A percentile compares a stretch with the other conserved stretches of the same genome.
These are phyloP conservation scores for Beauveria sp. DNA, from an alignment of 2,329 filamentous ascomycete species.

Conservation along the genomic window DNA sequence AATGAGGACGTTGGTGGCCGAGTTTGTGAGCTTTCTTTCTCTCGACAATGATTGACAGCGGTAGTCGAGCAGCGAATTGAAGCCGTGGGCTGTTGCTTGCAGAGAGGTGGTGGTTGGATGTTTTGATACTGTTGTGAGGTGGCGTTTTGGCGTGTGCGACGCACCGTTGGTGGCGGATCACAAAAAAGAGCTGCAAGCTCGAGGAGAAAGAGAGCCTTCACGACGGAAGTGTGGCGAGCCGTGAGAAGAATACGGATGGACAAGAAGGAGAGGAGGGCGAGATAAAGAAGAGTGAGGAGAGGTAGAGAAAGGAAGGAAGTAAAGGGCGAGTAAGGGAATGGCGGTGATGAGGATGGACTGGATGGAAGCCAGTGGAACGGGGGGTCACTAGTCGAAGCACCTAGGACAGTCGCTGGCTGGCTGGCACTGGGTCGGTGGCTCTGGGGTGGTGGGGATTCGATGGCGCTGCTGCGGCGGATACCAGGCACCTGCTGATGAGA, in stretches of 20 bases:
- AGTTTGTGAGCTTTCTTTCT: constrained; percentile 6
- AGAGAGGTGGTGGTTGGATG: not conserved
- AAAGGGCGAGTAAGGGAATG: constrained; percentile 11
- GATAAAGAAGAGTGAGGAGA: constrained; percentile 13
- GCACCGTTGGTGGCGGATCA: not conserved
- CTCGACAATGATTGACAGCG: constrained; percentile 4
- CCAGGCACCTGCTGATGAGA: not conserved
- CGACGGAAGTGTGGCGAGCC: constrained; percentile 7
- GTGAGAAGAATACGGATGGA: constrained; percentile 6
- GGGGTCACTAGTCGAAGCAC: constrained; percentile 12
- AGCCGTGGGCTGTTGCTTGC: constrained; percentile 9
- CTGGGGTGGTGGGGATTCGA: constrained; percentile 9
- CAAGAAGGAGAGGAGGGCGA: constrained; percentile 11
- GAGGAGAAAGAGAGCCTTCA: constrained; percentile 12
- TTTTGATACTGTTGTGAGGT: constrained; percentile 1
- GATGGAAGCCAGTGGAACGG: constrained; percentile 14
- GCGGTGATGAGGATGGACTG: constrained; percentile 12
- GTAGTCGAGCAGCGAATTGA: not conserved
- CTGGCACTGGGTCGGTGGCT: not conserved
- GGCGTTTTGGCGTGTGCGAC: constrained; percentile 2
- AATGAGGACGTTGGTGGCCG: not conserved
- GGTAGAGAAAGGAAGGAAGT: constrained; percentile 9
- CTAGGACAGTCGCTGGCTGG: constrained; percentile 7
- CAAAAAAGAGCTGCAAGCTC: constrained; percentile 14
- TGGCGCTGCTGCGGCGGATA: constrained; percentile 11